Evolutionary conservation across 805 yeast genomes (phyloP).

Genomic region (Cyberlindnera subsufficiens): DNA sequence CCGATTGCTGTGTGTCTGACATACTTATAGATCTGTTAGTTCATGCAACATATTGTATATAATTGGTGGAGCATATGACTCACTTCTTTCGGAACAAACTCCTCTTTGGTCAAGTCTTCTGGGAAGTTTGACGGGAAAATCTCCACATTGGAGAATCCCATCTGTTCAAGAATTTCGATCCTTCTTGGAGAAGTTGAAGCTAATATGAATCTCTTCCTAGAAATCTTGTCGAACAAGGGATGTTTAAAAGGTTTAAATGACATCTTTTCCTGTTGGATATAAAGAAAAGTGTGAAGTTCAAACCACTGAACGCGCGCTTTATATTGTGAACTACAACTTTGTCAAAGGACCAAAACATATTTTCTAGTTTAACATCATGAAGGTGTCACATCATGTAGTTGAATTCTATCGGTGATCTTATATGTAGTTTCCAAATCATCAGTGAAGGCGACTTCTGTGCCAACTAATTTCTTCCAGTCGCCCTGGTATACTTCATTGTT

Average conservation of each 20-base stretch:
- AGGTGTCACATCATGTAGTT: conserved; percentile 21
- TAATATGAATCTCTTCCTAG: conserved; percentile 38
- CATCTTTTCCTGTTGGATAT: conserved; percentile 1
- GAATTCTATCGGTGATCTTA: conserved; percentile 17
- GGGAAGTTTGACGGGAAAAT: conserved; percentile 64
- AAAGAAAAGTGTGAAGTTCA: too few species aligned
- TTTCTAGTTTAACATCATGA: neutral
- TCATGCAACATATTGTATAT: neutral
- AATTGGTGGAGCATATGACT: conserved; percentile 8
- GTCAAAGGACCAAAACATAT: neutral
- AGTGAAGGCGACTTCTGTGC: conserved; percentile 54
- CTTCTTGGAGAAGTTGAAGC: conserved; percentile 88
- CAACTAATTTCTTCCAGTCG: conserved; percentile 70
- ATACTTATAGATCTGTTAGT: conserved; percentile 34
- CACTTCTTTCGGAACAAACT: conserved; percentile 39
- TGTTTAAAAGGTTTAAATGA: conserved; percentile 23
- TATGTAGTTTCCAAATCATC: conserved; percentile 19
- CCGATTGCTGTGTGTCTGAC: conserved; percentile 63
- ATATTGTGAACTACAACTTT: too few species aligned
- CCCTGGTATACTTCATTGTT: conserved; percentile 65
- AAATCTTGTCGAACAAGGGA: conserved; percentile 25
- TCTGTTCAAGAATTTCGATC: conserved; percentile 56
- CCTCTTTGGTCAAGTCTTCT: conserved; percentile 63
- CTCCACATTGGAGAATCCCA: conserved; percentile 42
- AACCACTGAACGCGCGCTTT: too few species aligned